A percentile compares a stretch with the other conserved stretches of the same genome.
These are phyloP conservation scores for Aspergillus glaucus DNA, from an alignment of 2,329 filamentous ascomycete species.

Conservation along the genomic window DNA sequence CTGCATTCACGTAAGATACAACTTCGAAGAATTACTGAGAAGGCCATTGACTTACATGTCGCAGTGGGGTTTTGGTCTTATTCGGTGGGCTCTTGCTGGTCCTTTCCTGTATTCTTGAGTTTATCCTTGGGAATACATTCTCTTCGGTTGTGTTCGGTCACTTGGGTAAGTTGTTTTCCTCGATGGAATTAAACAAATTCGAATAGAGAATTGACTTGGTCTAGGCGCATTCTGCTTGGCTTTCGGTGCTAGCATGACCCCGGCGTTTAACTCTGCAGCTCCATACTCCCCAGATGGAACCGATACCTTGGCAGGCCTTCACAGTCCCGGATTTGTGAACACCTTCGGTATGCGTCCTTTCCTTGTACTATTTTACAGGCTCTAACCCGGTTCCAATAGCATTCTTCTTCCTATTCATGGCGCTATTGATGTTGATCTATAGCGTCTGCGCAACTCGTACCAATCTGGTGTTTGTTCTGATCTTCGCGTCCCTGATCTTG, in stretches of 20 bases:
- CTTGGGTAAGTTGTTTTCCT: constrained; percentile 3
- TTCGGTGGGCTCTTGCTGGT: constrained; percentile 30
- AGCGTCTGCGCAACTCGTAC: constrained; percentile 8
- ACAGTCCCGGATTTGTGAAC: constrained; percentile 9
- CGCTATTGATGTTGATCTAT: constrained; percentile 7
- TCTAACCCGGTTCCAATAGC: constrained; percentile 1
- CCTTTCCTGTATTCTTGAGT: constrained; percentile 28
- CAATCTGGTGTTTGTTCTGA: constrained; percentile 4
- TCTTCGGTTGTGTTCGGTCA: constrained; percentile 20
- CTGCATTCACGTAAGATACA: constrained; percentile 9
- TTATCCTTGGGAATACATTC: constrained; percentile 29
- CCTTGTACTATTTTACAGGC: not conserved
- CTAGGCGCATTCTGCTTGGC: constrained; percentile 10
- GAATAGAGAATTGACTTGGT: not conserved
- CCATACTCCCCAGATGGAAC: constrained; percentile 6
- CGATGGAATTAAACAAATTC: not conserved
- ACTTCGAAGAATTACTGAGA: constrained; percentile 3
- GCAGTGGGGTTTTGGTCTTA: constrained; percentile 27
- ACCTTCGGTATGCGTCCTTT: constrained; percentile 6
- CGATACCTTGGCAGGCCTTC: constrained; percentile 6
- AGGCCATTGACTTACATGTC: not conserved
- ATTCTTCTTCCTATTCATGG: constrained; percentile 10
- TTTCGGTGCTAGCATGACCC: constrained; percentile 7
- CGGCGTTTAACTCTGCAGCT: constrained; percentile 8
- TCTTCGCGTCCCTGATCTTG: constrained; percentile 6